Evolutionary conservation across 1,284 basidiomycete genomes (phyloP), one percentile per base, ranked within the genome.

Genomic region (Cryptococcus wingfieldii): DNA sequence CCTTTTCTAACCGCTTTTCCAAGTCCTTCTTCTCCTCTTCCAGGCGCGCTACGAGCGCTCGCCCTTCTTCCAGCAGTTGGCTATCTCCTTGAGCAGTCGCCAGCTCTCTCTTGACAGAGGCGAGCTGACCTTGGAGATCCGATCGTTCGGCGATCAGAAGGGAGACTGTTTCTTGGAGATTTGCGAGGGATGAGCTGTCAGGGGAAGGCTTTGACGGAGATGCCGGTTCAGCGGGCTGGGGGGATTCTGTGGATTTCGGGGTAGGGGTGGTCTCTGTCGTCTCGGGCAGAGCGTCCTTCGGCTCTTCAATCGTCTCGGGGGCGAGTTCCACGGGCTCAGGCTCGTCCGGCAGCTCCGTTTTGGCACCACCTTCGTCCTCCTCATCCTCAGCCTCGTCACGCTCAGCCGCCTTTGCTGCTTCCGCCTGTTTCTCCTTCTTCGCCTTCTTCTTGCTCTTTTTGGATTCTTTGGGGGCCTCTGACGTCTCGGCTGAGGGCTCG

Each of bases 131-230:
- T 59, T 70, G 68, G 8, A 75, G 65, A 19, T 71, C 66, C 10
- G 67, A 54, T 9, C 73, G 63, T 45, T 75, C 72, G 16, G 66
- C 61, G 10, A 72, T 68, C n/a, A 77, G 66, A 7, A 67, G 56
- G 0, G 74, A 66, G 19, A 74, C 63, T 6, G 74, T 71, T 51
- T 73, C 51, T 51, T 71, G 71, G 1, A 72, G 62, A 38, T 37
- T 47, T 10, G 46, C 46, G 12, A 28, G 13, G 45, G 59, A 41
- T 1, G 52, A 41, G 16, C 62, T 60, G 41, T 67, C 62, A 18
- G 58, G 19, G 13, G 56, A 39, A 12, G 48, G 51, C 31, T 47
- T 14, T 19, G 28, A 19, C 16, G 45, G 25, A n/a, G 49, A 50
- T 42, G 3, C 12, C 14, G 39, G n/a, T 28, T 19, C 23, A 38